phyloP scores from a whole-genome alignment of 371 early-diverging fungal species.

The Rhizopus arrhizus region DNA sequence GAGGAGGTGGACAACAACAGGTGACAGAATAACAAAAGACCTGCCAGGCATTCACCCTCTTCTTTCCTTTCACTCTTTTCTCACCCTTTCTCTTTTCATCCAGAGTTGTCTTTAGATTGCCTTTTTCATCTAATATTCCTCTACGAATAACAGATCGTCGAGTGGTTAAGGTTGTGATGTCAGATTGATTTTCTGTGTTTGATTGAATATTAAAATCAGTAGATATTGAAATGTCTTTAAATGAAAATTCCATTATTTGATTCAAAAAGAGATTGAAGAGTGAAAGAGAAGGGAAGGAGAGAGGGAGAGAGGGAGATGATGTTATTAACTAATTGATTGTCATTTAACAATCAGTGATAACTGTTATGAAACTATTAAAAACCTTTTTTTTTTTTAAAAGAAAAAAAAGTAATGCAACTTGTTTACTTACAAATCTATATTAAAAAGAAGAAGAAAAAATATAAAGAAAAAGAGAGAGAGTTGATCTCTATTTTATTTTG shows the following conservation, averaged over 20 bases:
- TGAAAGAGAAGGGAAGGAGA: neutral
- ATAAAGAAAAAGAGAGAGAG: no score
- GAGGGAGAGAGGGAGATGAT: constrained; percentile 2
- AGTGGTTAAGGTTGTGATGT: constrained; percentile 64
- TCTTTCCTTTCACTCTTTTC: neutral
- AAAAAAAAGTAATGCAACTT: no score
- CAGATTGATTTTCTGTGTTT: constrained; percentile 19
- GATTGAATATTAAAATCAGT: neutral
- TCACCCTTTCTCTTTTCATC: neutral
- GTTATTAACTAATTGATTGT: no score
- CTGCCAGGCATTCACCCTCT: constrained; percentile 35
- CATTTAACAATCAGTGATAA: no score
- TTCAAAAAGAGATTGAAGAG: neutral
- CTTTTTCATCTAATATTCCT: constrained; percentile 26
- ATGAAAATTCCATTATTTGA: constrained; percentile 17
- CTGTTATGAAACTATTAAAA: no score
- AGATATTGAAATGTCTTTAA: constrained; percentile 13
- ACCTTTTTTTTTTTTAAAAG: no score
- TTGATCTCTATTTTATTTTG: no score
- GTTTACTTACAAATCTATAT: no score
- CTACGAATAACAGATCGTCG: constrained; percentile 25
- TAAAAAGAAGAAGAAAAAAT: no score
- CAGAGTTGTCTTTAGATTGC: neutral
- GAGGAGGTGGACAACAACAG: constrained; percentile 56
- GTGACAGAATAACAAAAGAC: constrained; percentile 58